phyloP scores from a whole-genome alignment of 257 asterid species.

The Haberlea rhodopensis region DNA sequence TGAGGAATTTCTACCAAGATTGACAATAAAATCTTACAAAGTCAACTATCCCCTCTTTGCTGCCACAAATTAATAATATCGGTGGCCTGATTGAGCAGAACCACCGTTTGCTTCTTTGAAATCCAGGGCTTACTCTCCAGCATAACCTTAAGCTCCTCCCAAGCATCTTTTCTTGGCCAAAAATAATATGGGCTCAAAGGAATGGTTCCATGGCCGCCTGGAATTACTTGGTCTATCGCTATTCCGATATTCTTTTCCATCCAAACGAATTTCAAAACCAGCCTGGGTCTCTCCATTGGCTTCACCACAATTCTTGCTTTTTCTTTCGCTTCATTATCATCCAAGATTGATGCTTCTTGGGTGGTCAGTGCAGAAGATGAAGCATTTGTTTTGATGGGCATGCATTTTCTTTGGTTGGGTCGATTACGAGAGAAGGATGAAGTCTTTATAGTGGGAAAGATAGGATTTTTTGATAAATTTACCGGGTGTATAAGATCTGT shows the following conservation, averaged over 20 bases:
- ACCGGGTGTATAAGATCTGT: constrained; percentile 2
- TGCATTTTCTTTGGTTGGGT: not conserved
- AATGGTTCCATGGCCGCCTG: constrained; percentile 41
- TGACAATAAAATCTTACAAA: constrained; percentile 8
- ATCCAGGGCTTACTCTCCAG: constrained; percentile 48
- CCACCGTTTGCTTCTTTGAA: constrained; percentile 32
- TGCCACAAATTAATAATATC: constrained; percentile 54
- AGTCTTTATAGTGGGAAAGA: constrained; percentile 2
- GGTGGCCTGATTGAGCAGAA: constrained; percentile 52
- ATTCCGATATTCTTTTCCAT: constrained; percentile 55
- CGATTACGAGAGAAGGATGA: not conserved
- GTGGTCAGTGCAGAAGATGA: constrained; percentile 26
- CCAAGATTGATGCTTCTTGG: constrained; percentile 24
- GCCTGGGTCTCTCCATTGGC: constrained; percentile 41
- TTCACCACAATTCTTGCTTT: constrained; percentile 41
- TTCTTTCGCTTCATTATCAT: constrained; percentile 11
- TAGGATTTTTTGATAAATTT: constrained; percentile 7
- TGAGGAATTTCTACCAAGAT: not conserved
- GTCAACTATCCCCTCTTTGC: constrained; percentile 26
- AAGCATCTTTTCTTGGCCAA: constrained; percentile 57
- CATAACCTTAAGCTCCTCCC: constrained; percentile 51
- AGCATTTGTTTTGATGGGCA: constrained; percentile 16
- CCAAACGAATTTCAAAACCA: constrained; percentile 52
- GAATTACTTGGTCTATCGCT: constrained; percentile 44
- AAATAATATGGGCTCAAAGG: constrained; percentile 47